Evolutionary conservation across 352 stramenopile genomes (phyloP), one percentile per base, ranked within the genome.

Genomic region (Aphanomyces invadans): DNA sequence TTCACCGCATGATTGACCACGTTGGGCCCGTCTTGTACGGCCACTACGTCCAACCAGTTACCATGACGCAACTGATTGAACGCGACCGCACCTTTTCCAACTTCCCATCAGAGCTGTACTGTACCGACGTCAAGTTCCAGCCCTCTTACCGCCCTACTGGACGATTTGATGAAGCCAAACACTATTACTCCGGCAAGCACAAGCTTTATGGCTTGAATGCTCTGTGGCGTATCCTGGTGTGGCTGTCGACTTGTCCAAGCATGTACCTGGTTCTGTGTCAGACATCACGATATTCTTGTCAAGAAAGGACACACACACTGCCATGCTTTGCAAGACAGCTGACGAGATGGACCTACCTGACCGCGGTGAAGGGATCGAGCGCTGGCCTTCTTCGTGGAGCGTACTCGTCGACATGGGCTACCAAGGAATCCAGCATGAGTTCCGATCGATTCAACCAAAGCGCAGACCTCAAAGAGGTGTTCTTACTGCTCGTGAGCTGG

Each of bases 101-200:
- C 48, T 2, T 26, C 25, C 48, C 48, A 1, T 21, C 17, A 17
- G 48, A 12, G 48, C 48, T 55, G 15, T 55, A 55, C 25, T 12
- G 15, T 15, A 55, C 48, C 1, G 48, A 55, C 48, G 21, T 55
- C 48, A 55, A 55, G 48, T 55, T 55, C 25, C 48, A 55, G 48
- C 48, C 48, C 15, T 12, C 48, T 1, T 25, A 55, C 12, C 48
- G 48, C 15, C 48, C 48, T 15, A 55, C 19, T 26, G 48, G 21
- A 55, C 15, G 15, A 21, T 55, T 55, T 55, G 19, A 15, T 11
- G 48, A 55, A 1, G 15, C 15, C 15, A 55, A 55, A 28, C 15
- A 15, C 11, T 55, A 55, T 21, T 55, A 26, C 2, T 55, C 48
- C 0, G 19, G 19, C 1, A 55, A 55, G 48, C 2, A 55, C 48